Percentiles rank a stretch among this genome's conserved stretches.
phyloP scores from a whole-genome alignment of 768 basidiomycete species.

The Tylopilus intermedius region DNA sequence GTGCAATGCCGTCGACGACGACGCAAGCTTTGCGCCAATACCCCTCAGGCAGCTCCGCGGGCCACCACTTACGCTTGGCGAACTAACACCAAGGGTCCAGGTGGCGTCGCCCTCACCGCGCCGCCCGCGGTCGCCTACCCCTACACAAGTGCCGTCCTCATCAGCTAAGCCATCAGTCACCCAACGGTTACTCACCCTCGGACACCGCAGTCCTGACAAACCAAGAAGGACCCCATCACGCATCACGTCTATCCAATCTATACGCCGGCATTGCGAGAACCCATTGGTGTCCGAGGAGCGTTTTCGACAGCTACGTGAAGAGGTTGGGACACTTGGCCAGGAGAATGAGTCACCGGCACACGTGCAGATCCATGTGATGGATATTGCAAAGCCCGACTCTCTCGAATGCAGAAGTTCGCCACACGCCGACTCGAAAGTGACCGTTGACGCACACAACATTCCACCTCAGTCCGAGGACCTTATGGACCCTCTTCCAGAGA shows the following conservation, averaged over 20 bases:
- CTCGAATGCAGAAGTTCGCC: neutral
- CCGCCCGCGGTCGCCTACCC: constrained; percentile 12
- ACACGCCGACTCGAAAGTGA: neutral
- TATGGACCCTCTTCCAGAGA: neutral
- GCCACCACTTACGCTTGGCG: constrained; percentile 34
- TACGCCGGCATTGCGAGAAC: neutral
- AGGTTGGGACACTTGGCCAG: constrained; percentile 16
- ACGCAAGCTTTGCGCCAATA: constrained; percentile 37
- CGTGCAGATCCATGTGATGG: neutral
- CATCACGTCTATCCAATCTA: neutral
- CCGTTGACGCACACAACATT: neutral
- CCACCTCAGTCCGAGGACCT: constrained; percentile 1
- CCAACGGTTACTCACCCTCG: constrained; percentile 9
- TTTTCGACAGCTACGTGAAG: constrained; percentile 14
- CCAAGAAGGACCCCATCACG: constrained; percentile 5
- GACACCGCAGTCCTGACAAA: constrained; percentile 15
- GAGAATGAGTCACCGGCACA: constrained; percentile 5
- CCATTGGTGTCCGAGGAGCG: constrained; percentile 28
- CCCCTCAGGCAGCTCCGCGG: constrained; percentile 24
- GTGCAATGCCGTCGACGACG: constrained; percentile 20
- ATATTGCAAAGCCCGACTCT: neutral
- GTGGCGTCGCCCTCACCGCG: neutral
- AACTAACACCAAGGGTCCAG: constrained; percentile 38
- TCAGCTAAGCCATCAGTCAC: constrained; percentile 16
- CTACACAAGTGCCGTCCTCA: neutral